Base-by-base conservation (phyloP, 139 green algal species). In the Limnomonas spitsbergensis region DNA sequence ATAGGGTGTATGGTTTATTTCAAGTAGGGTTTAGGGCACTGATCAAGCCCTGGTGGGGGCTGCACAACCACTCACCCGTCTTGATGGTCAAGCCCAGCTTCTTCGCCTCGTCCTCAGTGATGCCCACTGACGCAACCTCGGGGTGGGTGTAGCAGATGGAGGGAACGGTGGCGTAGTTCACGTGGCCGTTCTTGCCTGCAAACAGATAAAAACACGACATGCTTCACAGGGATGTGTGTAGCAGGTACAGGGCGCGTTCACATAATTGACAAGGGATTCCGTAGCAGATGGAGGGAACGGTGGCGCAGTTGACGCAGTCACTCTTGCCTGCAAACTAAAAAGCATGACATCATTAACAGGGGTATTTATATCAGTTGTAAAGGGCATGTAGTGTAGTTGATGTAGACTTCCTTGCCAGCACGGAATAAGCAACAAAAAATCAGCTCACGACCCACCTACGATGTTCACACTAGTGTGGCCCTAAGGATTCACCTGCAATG, bases 301-400 rank as follows among this genome's bases (percentile, higher is more conserved):
- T 98, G 86, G 92, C 88, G 87, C 99, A 99, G 87, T 99, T 97
- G 2, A 98, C 95, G 78, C 99, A 94, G 14, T 95, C 96, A n/a
- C n/a, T n/a, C n/a, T n/a, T n/a, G n/a, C n/a, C n/a, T n/a, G n/a
- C n/a, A n/a, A n/a, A n/a, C n/a, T n/a, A n/a, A n/a, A n/a, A n/a
- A n/a, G n/a, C n/a, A n/a, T n/a, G n/a, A n/a, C n/a, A n/a, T n/a
- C n/a, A n/a, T n/a, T n/a, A n/a, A n/a, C n/a, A n/a, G n/a, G n/a
- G n/a, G n/a, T n/a, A n/a, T n/a, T n/a, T n/a, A n/a, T n/a, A n/a
- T n/a, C n/a, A n/a, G n/a, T n/a, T n/a, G n/a, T n/a, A n/a, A n/a
- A n/a, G n/a, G n/a, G n/a, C n/a, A n/a, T n/a, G n/a, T n/a, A n/a
- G n/a, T n/a, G n/a, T n/a, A n/a, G n/a, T n/a, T n/a, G n/a, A n/a